Percentiles rank a stretch among this genome's conserved stretches.
Conservation (phyloP, 805 yeast species). For the Myxozyma geophila region DNA sequence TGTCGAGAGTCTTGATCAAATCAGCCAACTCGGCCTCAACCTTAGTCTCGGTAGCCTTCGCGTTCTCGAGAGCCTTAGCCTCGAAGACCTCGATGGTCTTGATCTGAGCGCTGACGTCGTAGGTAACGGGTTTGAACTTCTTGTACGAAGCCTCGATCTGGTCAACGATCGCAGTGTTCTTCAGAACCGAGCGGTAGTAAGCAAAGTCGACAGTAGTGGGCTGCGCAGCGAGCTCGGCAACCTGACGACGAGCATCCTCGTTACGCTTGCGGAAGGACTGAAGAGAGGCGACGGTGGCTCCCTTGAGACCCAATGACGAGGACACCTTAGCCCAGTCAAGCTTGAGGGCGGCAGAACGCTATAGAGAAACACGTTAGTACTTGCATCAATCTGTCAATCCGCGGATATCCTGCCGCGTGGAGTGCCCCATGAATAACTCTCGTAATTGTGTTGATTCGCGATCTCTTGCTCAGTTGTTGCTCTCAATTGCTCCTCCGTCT, state of each 20-base stretch:
- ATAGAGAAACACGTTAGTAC: background rate
- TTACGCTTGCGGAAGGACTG: conserved; percentile 96
- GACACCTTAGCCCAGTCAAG: conserved; percentile 94
- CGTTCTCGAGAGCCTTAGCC: conserved; percentile 93
- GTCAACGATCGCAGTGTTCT: conserved; percentile 77
- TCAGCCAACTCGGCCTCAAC: conserved; percentile 85
- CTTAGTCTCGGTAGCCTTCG: conserved; percentile 86
- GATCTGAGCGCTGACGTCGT: conserved; percentile 86
- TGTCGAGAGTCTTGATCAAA: conserved; percentile 83
- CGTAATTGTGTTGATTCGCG: too few species aligned
- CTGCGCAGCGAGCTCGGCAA: conserved; percentile 71
- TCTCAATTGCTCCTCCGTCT: too few species aligned
- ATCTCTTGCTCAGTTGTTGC: too few species aligned
- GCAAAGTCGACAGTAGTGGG: conserved; percentile 78
- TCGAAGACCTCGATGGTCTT: conserved; percentile 92
- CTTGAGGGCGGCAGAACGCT: conserved; percentile 60
- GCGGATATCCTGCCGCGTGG: too few species aligned
- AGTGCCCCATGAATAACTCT: too few species aligned
- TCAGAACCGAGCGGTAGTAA: conserved; percentile 76
- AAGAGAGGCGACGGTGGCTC: conserved; percentile 85
- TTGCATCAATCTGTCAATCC: background rate
- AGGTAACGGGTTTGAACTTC: conserved; percentile 78
- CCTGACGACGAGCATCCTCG: conserved; percentile 91
- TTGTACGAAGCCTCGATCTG: conserved; percentile 79
- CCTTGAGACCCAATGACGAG: conserved; percentile 87